Conservation (phyloP, 495 filamentous ascomycete species). For the Penicillium ucsense region DNA sequence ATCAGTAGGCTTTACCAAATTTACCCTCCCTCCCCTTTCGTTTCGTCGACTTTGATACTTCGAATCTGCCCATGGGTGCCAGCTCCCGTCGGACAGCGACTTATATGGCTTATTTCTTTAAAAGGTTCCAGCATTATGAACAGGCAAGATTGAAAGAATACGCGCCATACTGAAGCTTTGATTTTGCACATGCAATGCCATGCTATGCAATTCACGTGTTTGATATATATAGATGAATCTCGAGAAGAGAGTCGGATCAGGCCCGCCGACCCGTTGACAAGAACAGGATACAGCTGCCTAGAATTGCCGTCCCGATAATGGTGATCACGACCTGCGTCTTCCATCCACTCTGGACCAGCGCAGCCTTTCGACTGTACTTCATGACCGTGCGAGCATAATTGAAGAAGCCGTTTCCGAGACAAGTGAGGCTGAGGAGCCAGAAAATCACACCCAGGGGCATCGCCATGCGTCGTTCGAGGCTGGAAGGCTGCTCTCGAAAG, state of each 20-base stretch:
- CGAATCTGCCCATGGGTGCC: no score
- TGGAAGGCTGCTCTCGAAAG: constrained; percentile 60
- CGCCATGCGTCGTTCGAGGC: constrained; percentile 63
- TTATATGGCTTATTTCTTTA: no score
- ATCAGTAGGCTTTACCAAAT: no score
- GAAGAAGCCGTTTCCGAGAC: constrained; percentile 63
- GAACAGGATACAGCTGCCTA: constrained; percentile 68
- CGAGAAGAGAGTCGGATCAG: background rate
- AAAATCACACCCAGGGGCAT: constrained; percentile 81
- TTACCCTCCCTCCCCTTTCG: no score
- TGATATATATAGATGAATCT: no score
- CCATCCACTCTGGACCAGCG: constrained; percentile 88
- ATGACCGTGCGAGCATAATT: constrained; percentile 87
- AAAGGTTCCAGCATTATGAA: no score
- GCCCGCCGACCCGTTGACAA: constrained; percentile 41
- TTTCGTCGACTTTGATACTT: no score
- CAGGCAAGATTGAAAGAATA: no score
- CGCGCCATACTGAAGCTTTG: no score
- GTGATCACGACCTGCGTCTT: constrained; percentile 79
- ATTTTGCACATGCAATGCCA: no score
- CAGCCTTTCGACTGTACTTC: constrained; percentile 65
- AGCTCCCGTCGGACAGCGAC: no score
- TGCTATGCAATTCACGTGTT: no score
- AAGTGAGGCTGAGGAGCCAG: constrained; percentile 70
- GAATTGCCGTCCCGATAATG: constrained; percentile 65